phyloP scores from a whole-genome alignment of 371 early-diverging fungal species.

The Mortierella sp. region DNA sequence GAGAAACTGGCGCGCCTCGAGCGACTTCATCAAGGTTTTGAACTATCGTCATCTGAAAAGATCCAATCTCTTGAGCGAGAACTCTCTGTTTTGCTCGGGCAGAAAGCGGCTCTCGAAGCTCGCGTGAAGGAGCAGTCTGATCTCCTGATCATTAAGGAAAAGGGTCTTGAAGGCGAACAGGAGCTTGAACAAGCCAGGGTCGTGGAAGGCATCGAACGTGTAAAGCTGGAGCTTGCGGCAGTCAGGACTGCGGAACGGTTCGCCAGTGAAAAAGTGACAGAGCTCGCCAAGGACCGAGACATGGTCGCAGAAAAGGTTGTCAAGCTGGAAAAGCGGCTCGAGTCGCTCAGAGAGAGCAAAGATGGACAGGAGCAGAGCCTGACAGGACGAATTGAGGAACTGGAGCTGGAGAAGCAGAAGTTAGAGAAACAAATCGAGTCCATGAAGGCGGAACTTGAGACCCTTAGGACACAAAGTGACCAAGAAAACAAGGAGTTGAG shows the following conservation, averaged over 20 bases:
- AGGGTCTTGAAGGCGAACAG: conserved; percentile 20
- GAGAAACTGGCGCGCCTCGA: conserved; percentile 53
- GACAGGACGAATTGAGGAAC: conserved; percentile 36
- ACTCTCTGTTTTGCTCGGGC: conserved; percentile 22
- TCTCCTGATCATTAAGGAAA: conserved; percentile 34
- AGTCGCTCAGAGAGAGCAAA: conserved; percentile 29
- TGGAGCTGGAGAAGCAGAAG: conserved; percentile 21
- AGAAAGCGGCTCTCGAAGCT: conserved; percentile 34
- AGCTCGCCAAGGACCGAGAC: conserved; percentile 37
- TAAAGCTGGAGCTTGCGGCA: conserved; percentile 32
- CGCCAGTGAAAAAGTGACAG: conserved; percentile 36
- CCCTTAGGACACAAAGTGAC: conserved; percentile 1
- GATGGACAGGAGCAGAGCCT: conserved; percentile 51
- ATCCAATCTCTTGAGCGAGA: conserved; percentile 41
- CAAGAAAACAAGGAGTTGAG: not conserved
- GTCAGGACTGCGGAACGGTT: conserved; percentile 37
- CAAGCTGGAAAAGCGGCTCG: conserved; percentile 56
- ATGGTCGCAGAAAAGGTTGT: conserved; percentile 52
- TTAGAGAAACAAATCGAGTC: conserved; percentile 14
- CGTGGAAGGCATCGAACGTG: conserved; percentile 35
- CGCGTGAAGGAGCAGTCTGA: conserved; percentile 48
- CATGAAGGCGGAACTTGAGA: conserved; percentile 13
- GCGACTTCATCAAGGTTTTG: conserved; percentile 40
- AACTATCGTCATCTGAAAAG: conserved; percentile 44
- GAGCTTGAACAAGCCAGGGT: conserved; percentile 35